A percentile compares a stretch with the other conserved stretches of the same genome.
Conservation (phyloP, 2,329 filamentous ascomycete species). For the Aspergillus sp. region DNA sequence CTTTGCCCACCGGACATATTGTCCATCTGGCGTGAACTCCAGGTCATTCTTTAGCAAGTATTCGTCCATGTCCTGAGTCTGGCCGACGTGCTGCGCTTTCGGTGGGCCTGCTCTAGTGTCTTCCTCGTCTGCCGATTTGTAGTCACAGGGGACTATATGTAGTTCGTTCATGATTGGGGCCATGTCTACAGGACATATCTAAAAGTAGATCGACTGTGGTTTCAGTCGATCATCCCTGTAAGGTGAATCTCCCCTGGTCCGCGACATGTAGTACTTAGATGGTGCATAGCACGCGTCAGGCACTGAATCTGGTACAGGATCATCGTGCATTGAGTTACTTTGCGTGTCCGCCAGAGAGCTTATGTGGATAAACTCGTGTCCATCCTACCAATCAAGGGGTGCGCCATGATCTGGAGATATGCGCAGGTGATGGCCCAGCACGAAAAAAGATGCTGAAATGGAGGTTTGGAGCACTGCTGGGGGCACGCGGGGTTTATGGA, state of each 20-base stretch:
- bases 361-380: background rate
- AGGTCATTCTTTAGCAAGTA: conserved; percentile 12
- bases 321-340: background rate
- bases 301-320: background rate
- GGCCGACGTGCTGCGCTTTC: no score
- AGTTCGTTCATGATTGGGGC: background rate
- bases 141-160: no score
- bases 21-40: conserved; percentile 20
- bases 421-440: background rate
- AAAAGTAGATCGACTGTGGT: background rate
- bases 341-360: background rate
- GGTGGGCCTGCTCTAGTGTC: no score
- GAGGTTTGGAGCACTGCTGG: background rate
- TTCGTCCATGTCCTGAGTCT: background rate
- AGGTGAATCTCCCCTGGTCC: background rate
- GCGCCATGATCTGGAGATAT: background rate
- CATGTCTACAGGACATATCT: background rate
- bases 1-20: conserved; percentile 18
- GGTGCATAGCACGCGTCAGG: background rate
- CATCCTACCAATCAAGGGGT: background rate
- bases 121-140: no score
- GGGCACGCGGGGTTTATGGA: background rate
- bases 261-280: background rate
- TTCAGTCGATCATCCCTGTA: background rate
- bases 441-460: background rate